A percentile compares a stretch with the other conserved stretches of the same genome.
These are phyloP conservation scores for Phylloporus sp. DNA, from an alignment of 768 basidiomycete genomes.

Conservation along the genomic window DNA sequence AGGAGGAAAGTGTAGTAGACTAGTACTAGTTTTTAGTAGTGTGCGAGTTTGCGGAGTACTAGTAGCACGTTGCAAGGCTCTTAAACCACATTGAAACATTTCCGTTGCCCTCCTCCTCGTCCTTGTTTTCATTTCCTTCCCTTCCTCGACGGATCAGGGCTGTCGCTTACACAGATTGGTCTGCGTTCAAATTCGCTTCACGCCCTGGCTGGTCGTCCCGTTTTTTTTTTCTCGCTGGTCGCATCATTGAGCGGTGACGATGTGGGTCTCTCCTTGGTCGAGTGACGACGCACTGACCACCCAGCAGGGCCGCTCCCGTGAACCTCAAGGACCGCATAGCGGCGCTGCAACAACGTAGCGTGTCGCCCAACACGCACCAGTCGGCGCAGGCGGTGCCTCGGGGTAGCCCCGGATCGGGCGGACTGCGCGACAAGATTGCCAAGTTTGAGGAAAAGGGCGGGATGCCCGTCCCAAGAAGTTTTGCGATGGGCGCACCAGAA, in stretches of 20 bases:
- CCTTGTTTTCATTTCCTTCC: not conserved
- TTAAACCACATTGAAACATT: not conserved
- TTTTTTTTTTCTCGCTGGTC: conserved; percentile 19
- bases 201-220: conserved; percentile 18
- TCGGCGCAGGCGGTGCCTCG: conserved; percentile 32
- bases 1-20: conserved; percentile 17
- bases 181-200: conserved; percentile 11
- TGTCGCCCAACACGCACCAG: conserved; percentile 28
- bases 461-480: conserved; percentile 71
- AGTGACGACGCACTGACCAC: conserved; percentile 14
- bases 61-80: not conserved
- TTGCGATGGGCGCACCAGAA: conserved; percentile 63
- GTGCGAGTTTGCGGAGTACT: not conserved
- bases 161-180: conserved; percentile 6
- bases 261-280: conserved; percentile 17
- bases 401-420: conserved; percentile 25
- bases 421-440: conserved; percentile 67
- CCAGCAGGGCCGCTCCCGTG: conserved; percentile 29
- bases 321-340: conserved; percentile 84
- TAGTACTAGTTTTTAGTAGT: too few relatives aligned
- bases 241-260: conserved; percentile 11
- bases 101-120: not conserved
- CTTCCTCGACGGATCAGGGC: conserved; percentile 10
- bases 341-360: conserved; percentile 62
- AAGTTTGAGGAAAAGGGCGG: conserved; percentile 78